A percentile compares a stretch with the other conserved stretches of the same genome.
These are phyloP conservation scores for Calonectria ilicicola DNA, from an alignment of 2,329 filamentous ascomycete genomes.

Conservation along the genomic window DNA sequence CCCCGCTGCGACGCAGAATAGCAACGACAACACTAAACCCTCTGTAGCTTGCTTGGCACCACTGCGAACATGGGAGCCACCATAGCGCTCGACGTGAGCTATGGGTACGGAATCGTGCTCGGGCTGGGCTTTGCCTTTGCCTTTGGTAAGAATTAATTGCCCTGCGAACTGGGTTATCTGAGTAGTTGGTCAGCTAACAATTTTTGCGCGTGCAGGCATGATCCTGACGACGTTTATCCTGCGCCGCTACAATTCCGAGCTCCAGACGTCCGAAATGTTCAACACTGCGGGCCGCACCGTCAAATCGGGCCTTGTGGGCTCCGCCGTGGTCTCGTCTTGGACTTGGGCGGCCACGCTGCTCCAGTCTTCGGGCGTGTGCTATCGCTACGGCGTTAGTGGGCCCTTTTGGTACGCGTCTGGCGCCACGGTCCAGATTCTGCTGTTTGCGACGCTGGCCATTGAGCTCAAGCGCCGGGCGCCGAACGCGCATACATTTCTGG, in stretches of 20 bases:
- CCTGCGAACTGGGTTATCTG: not conserved
- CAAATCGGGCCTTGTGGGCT: conserved; percentile 88
- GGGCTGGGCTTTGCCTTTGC: conserved; percentile 81
- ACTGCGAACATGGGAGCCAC: conserved; percentile 16
- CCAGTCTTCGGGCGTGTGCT: conserved; percentile 85
- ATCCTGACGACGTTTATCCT: conserved; percentile 21
- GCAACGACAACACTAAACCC: not conserved
- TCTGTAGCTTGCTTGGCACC: not conserved
- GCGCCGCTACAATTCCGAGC: conserved; percentile 67
- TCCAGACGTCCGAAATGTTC: conserved; percentile 94
- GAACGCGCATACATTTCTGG: conserved; percentile 87
- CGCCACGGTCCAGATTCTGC: conserved; percentile 86
- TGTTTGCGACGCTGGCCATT: conserved; percentile 92
- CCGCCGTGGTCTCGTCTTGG: conserved; percentile 93
- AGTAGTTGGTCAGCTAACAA: not conserved
- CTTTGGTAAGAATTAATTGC: conserved; percentile 67
- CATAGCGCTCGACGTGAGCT: conserved; percentile 65
- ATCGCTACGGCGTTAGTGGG: conserved; percentile 78
- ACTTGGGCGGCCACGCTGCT: conserved; percentile 90
- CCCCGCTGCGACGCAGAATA: not conserved
- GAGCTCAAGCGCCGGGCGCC: conserved; percentile 88
- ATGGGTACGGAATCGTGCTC: conserved; percentile 83
- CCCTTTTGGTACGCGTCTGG: conserved; percentile 71
- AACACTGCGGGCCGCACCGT: conserved; percentile 88
- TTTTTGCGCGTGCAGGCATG: not conserved